phyloP scores from a whole-genome alignment of 805 yeast species.

The Pichia cabralensis region DNA sequence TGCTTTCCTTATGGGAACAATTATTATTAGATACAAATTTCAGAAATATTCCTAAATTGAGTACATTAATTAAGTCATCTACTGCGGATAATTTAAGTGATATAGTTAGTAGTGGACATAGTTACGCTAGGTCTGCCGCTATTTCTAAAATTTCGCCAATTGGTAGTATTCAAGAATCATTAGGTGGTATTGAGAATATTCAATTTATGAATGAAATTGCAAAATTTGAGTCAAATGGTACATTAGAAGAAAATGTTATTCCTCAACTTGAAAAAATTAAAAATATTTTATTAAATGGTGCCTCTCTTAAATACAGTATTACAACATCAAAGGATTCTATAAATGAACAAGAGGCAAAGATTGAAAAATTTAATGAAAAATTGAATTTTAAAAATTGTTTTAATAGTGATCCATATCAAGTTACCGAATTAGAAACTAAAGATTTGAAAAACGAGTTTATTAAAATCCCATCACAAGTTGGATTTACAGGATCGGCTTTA shows the following conservation, averaged over 20 bases:
- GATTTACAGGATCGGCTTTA: slow-evolving; percentile 63
- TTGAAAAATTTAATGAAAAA: slow-evolving; percentile 24
- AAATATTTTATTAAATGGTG: slow-evolving; percentile 31
- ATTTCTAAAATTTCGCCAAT: slow-evolving; percentile 52
- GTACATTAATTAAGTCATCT: slow-evolving; percentile 60
- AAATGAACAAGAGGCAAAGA: slow-evolving; percentile 26
- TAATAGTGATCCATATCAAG: slow-evolving; percentile 11
- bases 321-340: slow-evolving; percentile 46
- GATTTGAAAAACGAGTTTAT: slow-evolving; percentile 26
- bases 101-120: slow-evolving; percentile 83
- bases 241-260: slow-evolving; percentile 46
- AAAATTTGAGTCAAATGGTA: slow-evolving; percentile 38
- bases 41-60: slow-evolving; percentile 53
- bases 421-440: neutral
- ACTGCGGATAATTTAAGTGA: slow-evolving; percentile 70
- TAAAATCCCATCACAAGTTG: slow-evolving; percentile 79
- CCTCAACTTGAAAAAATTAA: slow-evolving; percentile 52
- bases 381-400: slow-evolving; percentile 7
- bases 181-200: slow-evolving; percentile 73
- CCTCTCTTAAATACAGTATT: slow-evolving; percentile 40
- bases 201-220: slow-evolving; percentile 56
- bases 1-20: slow-evolving; percentile 60
- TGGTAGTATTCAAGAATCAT: slow-evolving; percentile 48
- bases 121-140: slow-evolving; percentile 64
- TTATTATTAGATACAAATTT: slow-evolving; percentile 64